Percentiles rank a stretch among this genome's conserved stretches.
phyloP scores from a whole-genome alignment of 2,329 filamentous ascomycete genomes.

The Claviceps paspali region DNA sequence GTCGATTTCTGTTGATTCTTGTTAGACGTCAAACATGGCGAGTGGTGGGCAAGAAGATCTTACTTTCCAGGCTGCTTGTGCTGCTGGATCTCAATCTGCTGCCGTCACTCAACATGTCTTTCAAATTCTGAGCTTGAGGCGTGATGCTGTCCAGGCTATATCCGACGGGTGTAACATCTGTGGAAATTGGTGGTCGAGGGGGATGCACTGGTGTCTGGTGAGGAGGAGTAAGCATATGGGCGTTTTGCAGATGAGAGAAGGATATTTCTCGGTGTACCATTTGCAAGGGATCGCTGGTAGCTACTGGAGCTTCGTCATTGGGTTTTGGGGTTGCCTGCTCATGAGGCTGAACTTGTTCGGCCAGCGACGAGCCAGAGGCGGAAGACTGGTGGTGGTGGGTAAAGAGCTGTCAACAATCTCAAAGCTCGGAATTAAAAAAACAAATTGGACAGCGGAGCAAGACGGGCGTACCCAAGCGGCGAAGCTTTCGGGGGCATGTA shows the following conservation, averaged over 20 bases:
- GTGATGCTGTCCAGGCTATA: constrained; percentile 59
- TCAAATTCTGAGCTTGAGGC: constrained; percentile 67
- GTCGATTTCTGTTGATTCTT: constrained; percentile 34
- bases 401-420: background rate
- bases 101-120: constrained; percentile 49
- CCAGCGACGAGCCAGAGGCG: constrained; percentile 22
- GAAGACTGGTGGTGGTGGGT: constrained; percentile 27
- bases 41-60: no score
- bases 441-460: background rate
- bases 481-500: constrained; percentile 78
- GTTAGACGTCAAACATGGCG: no score
- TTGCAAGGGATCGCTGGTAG: constrained; percentile 10
- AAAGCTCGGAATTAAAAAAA: background rate
- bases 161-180: constrained; percentile 49
- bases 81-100: constrained; percentile 48
- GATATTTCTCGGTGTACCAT: constrained; percentile 10
- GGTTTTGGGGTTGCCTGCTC: constrained; percentile 23
- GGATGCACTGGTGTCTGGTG: constrained; percentile 17
- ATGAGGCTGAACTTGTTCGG: constrained; percentile 19
- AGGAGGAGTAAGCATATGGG: background rate
- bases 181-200: constrained; percentile 58
- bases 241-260: background rate
- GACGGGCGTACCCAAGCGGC: constrained; percentile 53
- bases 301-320: constrained; percentile 19
- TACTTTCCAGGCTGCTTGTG: constrained; percentile 66